These are phyloP conservation scores for Cucumis cinereus DNA, from an alignment of 306 rosid species.

Conservation along the genomic window DNA sequence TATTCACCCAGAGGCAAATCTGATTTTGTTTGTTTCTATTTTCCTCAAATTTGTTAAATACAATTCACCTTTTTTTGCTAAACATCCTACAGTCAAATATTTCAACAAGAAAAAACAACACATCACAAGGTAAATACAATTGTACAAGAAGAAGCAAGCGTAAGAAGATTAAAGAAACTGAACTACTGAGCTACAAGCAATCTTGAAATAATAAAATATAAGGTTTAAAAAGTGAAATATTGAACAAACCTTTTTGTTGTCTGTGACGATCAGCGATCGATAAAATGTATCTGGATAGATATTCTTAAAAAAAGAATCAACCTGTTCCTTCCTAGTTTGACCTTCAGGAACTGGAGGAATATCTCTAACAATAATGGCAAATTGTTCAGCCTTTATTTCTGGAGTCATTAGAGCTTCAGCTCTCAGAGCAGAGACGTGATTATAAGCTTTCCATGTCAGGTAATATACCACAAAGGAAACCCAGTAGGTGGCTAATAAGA, in stretches of 20 bases:
- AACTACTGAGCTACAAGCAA: neutral
- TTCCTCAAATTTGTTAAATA: neutral
- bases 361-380: constrained; percentile 78
- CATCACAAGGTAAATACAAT: neutral
- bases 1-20: neutral
- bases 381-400: constrained; percentile 54
- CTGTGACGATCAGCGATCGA: constrained; percentile 66
- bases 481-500: constrained; percentile 53
- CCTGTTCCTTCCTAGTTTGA: constrained; percentile 57
- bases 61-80: neutral
- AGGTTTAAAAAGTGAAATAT: neutral
- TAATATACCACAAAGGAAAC: constrained; percentile 54
- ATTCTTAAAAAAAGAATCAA: constrained; percentile 51
- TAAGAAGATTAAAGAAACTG: neutral
- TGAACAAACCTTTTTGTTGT: constrained; percentile 53
- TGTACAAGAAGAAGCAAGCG: neutral
- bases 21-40: neutral
- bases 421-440: constrained; percentile 48
- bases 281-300: constrained; percentile 69
- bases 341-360: constrained; percentile 55
- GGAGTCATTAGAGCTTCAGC: constrained; percentile 53
- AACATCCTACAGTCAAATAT: neutral
- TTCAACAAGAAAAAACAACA: neutral
- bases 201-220: neutral
- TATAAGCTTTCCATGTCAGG: constrained; percentile 82